These are phyloP conservation scores for Cucumis melo DNA, from an alignment of 306 rosid species.

Conservation along the genomic window DNA sequence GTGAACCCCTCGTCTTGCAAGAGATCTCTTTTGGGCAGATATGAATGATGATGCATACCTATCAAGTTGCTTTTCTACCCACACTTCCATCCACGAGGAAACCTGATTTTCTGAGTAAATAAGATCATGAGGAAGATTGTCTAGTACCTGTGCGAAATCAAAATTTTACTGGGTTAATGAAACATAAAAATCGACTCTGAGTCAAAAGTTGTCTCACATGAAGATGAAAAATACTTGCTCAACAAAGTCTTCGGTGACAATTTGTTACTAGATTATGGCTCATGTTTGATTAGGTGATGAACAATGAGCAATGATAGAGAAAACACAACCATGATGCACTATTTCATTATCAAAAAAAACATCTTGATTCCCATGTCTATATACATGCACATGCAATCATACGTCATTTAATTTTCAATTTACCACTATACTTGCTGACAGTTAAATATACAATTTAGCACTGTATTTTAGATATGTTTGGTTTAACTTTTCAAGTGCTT, in stretches of 20 bases:
- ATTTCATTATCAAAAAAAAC: neutral
- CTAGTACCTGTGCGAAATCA: conserved; percentile 58
- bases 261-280: neutral
- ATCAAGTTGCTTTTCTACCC: conserved; percentile 62
- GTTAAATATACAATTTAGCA: neutral
- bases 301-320: neutral
- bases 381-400: neutral
- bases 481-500: too few relatives aligned
- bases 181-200: neutral
- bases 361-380: neutral
- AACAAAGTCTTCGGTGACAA: neutral
- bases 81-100: conserved; percentile 88
- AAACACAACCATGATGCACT: neutral
- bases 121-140: conserved; percentile 96
- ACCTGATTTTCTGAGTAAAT: conserved; percentile 69
- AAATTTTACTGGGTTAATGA: neutral
- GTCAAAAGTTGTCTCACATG: neutral
- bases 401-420: neutral
- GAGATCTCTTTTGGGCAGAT: neutral
- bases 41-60: conserved; percentile 27
- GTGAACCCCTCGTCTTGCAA: neutral
- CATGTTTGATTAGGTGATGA: neutral
- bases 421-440: neutral
- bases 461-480: neutral
- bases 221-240: neutral